phyloP scores from a whole-genome alignment of 2,329 filamentous ascomycete genomes.

The Epichloe gansuensis region DNA sequence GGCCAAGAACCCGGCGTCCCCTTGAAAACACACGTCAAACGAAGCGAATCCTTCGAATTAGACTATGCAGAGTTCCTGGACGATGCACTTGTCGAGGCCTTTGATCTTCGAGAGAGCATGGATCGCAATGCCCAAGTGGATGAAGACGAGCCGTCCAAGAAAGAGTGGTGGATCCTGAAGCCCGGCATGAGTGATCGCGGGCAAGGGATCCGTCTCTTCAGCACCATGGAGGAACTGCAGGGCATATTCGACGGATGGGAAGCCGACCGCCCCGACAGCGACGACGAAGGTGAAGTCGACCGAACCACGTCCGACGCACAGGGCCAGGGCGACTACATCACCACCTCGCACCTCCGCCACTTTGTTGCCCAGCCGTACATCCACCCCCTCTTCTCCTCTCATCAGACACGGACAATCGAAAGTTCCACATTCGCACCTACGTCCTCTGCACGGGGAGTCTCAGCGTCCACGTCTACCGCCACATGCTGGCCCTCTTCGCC shows the following conservation, averaged over 20 bases:
- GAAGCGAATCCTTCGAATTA: constrained; percentile 77
- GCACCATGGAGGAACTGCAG: constrained; percentile 70
- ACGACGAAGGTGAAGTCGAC: constrained; percentile 47
- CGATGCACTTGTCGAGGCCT: constrained; percentile 82
- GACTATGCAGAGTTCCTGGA: constrained; percentile 97
- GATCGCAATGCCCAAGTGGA: constrained; percentile 42
- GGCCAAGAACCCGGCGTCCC: constrained; percentile 66
- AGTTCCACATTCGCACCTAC: constrained; percentile 93
- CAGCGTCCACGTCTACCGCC: constrained; percentile 72
- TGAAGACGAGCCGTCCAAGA: constrained; percentile 21
- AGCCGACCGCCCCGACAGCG: constrained; percentile 49
- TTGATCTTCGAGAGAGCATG: constrained; percentile 71
- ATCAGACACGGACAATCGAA: constrained; percentile 54
- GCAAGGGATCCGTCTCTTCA: constrained; percentile 85
- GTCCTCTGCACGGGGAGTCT: constrained; percentile 71
- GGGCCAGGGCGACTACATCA: constrained; percentile 44
- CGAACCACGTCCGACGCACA: constrained; percentile 11
- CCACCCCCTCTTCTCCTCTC: constrained; percentile 66
- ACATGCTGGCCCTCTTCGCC: constrained; percentile 91
- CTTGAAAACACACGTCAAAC: constrained; percentile 59
- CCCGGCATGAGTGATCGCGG: constrained; percentile 95
- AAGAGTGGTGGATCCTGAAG: constrained; percentile 96
- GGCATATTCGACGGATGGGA: constrained; percentile 90
- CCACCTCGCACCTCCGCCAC: constrained; percentile 83
- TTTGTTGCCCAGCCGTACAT: constrained; percentile 96